phyloP scores from a whole-genome alignment of 768 basidiomycete species.

The Leccinum rimulosum region DNA sequence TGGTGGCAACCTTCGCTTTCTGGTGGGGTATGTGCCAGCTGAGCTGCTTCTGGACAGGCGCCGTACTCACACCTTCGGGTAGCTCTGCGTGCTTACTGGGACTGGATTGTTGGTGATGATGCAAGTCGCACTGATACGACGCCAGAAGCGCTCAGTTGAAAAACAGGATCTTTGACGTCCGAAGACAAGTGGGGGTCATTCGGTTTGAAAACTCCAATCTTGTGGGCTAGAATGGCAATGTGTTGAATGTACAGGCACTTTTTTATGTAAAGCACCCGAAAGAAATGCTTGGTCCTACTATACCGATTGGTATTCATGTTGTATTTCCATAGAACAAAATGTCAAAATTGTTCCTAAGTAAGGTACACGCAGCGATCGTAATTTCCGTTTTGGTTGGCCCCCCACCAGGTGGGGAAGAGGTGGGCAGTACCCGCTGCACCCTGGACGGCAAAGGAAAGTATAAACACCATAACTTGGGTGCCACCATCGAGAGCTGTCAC shows the following conservation, averaged over 20 bases:
- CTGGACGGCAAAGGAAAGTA: slow-evolving; percentile 48
- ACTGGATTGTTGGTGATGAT: slow-evolving; percentile 5
- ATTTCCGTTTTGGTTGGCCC: slow-evolving; percentile 52
- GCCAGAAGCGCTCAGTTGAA: not conserved
- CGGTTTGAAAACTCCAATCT: not conserved
- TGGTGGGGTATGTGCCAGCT: slow-evolving; percentile 36
- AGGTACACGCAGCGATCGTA: slow-evolving; percentile 27
- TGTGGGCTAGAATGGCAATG: not conserved
- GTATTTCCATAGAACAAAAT: no score
- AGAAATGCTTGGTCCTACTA: no score
- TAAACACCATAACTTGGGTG: slow-evolving; percentile 54
- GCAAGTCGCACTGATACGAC: slow-evolving; percentile 1
- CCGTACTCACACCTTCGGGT: not conserved
- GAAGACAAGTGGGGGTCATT: not conserved
- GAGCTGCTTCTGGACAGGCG: not conserved
- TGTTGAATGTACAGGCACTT: not conserved
- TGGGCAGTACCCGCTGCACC: slow-evolving; percentile 49
- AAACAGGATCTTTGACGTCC: not conserved
- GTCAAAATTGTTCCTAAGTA: not conserved
- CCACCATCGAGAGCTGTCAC: slow-evolving; percentile 36
- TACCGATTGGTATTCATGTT: no score
- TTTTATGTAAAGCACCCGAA: no score
- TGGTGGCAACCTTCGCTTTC: slow-evolving; percentile 60
- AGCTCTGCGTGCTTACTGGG: slow-evolving; percentile 7
- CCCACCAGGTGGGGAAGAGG: slow-evolving; percentile 57